Evolutionary conservation across 108 stramenopile genomes (phyloP).

Genomic region (Nitzschia putrida): DNA sequence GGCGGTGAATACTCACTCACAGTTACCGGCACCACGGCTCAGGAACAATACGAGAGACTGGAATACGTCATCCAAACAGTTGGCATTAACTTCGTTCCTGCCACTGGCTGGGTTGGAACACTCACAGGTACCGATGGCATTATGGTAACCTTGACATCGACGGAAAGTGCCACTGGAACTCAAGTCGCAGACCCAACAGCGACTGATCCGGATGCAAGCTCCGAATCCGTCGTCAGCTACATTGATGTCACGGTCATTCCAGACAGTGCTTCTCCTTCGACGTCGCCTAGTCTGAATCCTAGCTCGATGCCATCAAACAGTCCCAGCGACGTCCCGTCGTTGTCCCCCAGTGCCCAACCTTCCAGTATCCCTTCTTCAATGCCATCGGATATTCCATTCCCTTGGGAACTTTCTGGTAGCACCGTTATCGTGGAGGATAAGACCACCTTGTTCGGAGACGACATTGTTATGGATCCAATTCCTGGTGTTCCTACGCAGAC

Average conservation of each 20-base stretch:
- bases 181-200: not conserved
- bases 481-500: not conserved
- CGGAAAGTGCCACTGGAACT: not conserved
- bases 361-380: not conserved
- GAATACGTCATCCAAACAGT: not conserved
- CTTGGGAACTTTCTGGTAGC: not conserved
- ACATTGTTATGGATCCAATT: not conserved
- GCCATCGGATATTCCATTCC: slow-evolving; percentile 11
- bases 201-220: not conserved
- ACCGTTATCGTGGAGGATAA: slow-evolving; percentile 9
- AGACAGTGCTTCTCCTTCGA: not conserved
- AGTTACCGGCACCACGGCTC: not conserved
- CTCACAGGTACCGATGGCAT: not conserved
- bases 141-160: slow-evolving; percentile 1
- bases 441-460: not conserved
- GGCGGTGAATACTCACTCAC: not conserved
- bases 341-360: not conserved
- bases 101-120: slow-evolving; percentile 1
- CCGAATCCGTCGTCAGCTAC: not conserved
- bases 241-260: not conserved
- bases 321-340: not conserved
- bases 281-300: not conserved
- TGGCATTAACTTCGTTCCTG: not conserved
- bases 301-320: not conserved
- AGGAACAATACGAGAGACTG: not conserved